A percentile compares a stretch with the other conserved stretches of the same genome.
Conservation (phyloP, 768 basidiomycete genomes). For the Termitomyces sp. region DNA sequence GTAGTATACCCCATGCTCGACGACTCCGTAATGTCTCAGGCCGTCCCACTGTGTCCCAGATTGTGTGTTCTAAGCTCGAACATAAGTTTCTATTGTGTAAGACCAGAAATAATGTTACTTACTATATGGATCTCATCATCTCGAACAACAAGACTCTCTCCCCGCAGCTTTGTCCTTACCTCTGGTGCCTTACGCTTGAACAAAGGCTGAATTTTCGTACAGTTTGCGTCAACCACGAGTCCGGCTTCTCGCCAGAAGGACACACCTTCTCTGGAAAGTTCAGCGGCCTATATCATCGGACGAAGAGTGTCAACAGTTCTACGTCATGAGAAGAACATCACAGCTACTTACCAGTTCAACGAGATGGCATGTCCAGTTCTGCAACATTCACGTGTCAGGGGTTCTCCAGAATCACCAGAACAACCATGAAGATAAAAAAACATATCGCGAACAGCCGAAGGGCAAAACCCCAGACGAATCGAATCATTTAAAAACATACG, state of each 20-base stretch:
- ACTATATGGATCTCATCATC: constrained; percentile 59
- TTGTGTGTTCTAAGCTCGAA: constrained; percentile 54
- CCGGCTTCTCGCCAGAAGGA: neutral
- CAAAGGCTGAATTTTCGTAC: constrained; percentile 37
- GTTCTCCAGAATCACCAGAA: neutral
- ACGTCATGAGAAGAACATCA: neutral
- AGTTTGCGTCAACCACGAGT: neutral
- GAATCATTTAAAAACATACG: neutral
- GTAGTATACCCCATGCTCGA: constrained; percentile 52
- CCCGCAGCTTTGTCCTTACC: constrained; percentile 33
- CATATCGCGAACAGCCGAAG: neutral
- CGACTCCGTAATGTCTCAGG: constrained; percentile 51
- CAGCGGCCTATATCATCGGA: constrained; percentile 43
- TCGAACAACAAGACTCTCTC: constrained; percentile 24
- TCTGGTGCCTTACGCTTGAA: constrained; percentile 52
- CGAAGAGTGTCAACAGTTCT: neutral
- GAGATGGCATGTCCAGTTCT: constrained; percentile 52
- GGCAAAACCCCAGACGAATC: neutral
- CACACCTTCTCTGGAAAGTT: constrained; percentile 60
- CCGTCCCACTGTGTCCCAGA: constrained; percentile 72
- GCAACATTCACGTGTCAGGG: neutral
- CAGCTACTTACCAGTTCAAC: constrained; percentile 51
- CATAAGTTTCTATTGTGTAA: neutral
- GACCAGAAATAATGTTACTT: neutral
- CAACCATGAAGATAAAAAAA: neutral